Conservation (phyloP, 495 filamentous ascomycete species). For the Aspergillus kassunensis region DNA sequence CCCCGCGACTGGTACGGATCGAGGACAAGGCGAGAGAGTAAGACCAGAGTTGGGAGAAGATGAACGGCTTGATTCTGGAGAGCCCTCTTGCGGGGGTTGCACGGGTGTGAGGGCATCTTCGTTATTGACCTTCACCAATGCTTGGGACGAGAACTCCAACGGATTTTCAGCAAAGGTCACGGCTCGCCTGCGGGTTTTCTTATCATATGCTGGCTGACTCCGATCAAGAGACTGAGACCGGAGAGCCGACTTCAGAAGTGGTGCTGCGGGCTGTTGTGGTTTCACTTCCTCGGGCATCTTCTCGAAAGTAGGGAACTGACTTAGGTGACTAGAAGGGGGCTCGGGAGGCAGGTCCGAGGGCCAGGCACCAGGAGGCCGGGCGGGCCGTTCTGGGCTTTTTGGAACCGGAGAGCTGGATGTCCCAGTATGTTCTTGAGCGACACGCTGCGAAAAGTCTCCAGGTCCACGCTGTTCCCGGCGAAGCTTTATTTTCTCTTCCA, state of each 20-base stretch:
- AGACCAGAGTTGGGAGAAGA: slow-evolving; percentile 21
- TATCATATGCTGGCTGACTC: slow-evolving; percentile 1
- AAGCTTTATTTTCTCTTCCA: slow-evolving; percentile 36
- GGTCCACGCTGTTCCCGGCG: slow-evolving; percentile 27
- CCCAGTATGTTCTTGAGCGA: slow-evolving; percentile 1
- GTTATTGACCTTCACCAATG: slow-evolving; percentile 2
- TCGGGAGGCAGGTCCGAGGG: neutral
- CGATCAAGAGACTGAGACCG: slow-evolving; percentile 11
- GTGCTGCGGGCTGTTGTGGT: neutral
- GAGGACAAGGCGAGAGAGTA: slow-evolving; percentile 51
- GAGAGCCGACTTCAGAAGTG: slow-evolving; percentile 6
- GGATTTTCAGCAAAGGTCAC: slow-evolving; percentile 24
- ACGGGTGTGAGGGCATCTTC: slow-evolving; percentile 6
- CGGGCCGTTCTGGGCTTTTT: neutral
- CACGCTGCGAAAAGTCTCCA: slow-evolving; percentile 13
- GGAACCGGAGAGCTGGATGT: neutral
- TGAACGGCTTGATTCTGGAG: slow-evolving; percentile 9
- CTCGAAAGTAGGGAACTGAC: neutral
- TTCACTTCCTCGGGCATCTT: neutral
- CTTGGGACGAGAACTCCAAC: slow-evolving; percentile 7
- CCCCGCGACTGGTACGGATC: slow-evolving; percentile 43
- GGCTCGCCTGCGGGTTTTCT: slow-evolving; percentile 13
- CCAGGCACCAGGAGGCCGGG: neutral
- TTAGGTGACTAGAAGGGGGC: neutral
- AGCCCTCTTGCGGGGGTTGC: slow-evolving; percentile 6